phyloP scores from a whole-genome alignment of 23 red algal genomes.

The Porphyridium purpureum region DNA sequence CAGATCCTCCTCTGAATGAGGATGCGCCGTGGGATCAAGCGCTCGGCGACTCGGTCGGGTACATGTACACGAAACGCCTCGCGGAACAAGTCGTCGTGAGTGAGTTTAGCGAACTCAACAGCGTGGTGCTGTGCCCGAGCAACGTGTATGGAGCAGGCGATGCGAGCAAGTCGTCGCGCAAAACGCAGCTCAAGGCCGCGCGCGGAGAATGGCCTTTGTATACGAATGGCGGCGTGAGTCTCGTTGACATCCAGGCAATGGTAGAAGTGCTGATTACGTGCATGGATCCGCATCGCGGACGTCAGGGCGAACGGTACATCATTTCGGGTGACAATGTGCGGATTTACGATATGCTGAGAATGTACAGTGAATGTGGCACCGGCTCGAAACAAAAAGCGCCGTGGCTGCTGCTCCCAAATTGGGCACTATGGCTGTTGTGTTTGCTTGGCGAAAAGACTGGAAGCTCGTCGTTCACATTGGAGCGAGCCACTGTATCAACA shows the following conservation, averaged over 20 bases:
- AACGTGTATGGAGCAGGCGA: neutral
- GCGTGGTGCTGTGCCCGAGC: neutral
- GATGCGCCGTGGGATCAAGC: neutral
- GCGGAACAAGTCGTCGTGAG: neutral
- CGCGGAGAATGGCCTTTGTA: neutral
- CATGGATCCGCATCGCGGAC: neutral
- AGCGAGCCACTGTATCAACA: neutral
- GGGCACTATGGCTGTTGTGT: neutral
- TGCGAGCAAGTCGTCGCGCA: neutral
- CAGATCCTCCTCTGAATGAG: slow-evolving; percentile 1
- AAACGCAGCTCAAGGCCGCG: neutral
- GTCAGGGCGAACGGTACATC: neutral
- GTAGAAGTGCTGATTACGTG: neutral
- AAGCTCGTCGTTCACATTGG: neutral
- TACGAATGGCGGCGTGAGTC: neutral
- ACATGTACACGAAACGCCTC: neutral
- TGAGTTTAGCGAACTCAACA: neutral
- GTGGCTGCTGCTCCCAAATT: neutral
- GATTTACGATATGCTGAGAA: slow-evolving; percentile 1
- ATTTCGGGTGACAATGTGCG: neutral
- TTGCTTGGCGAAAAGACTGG: neutral
- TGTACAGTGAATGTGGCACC: neutral
- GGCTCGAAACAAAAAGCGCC: neutral
- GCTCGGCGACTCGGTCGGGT: neutral
- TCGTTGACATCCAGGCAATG: neutral